Conservation (phyloP, 371 early-diverging fungal genomes). For the Mucor irregularis region DNA sequence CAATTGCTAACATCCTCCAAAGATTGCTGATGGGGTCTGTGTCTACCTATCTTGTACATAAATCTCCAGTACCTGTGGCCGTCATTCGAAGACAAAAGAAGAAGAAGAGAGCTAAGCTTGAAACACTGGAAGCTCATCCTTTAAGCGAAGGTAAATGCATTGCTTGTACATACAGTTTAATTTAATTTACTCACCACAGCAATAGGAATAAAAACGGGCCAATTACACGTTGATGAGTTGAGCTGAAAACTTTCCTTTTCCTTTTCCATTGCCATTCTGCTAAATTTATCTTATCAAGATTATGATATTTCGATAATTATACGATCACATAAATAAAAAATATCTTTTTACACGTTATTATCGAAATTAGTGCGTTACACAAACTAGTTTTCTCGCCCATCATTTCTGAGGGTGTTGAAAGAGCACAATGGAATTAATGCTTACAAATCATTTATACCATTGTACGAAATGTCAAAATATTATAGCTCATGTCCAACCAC, state of each 20-base stretch:
- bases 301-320: conserved; percentile 11
- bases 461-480: too few relatives aligned
- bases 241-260: conserved; percentile 7
- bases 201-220: conserved; percentile 31
- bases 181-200: too few relatives aligned
- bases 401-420: too few relatives aligned
- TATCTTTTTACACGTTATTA: too few relatives aligned
- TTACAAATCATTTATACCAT: too few relatives aligned
- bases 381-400: too few relatives aligned
- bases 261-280: too few relatives aligned
- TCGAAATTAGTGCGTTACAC: too few relatives aligned
- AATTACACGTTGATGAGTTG: conserved; percentile 36
- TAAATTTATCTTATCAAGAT: conserved; percentile 4
- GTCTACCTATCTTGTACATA: conserved; percentile 25
- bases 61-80: conserved; percentile 53
- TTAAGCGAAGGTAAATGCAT: conserved; percentile 33
- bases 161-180: too few relatives aligned
- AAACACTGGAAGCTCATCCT: conserved; percentile 17
- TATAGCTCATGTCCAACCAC: too few relatives aligned
- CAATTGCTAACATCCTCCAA: background rate
- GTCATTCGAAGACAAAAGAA: conserved; percentile 54
- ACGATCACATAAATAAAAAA: too few relatives aligned
- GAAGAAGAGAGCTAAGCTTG: conserved; percentile 29
- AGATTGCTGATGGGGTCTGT: conserved; percentile 23
- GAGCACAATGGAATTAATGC: too few relatives aligned